Evolutionary conservation across 441 rosid species (phyloP).

Genomic region (Breynia disticha): DNA sequence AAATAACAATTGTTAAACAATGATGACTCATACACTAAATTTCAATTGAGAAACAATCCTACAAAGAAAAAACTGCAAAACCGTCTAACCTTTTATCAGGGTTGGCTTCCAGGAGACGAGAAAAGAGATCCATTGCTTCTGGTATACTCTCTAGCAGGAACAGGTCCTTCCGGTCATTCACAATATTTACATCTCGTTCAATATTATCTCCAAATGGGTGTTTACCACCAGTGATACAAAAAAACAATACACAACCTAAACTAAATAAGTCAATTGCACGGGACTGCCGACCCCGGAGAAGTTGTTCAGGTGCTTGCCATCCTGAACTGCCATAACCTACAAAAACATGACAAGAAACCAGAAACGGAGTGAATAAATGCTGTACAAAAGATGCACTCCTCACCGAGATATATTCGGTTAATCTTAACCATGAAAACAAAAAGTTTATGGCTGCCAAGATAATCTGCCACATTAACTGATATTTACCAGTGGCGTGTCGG

Average conservation of each 20-base stretch:
- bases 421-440: background rate
- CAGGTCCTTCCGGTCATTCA: slow-evolving; percentile 66
- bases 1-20: background rate
- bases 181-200: slow-evolving; percentile 77
- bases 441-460: background rate
- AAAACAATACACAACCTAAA: slow-evolving; percentile 86
- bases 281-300: slow-evolving; percentile 63
- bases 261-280: slow-evolving; percentile 82
- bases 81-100: slow-evolving; percentile 56
- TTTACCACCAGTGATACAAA: slow-evolving; percentile 71
- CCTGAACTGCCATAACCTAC: slow-evolving; percentile 92
- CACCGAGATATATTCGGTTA: background rate
- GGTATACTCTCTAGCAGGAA: slow-evolving; percentile 76
- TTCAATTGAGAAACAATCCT: too few relatives aligned
- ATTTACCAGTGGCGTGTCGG: slow-evolving; percentile 64
- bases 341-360: slow-evolving; percentile 7
- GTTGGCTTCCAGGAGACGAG: slow-evolving; percentile 50
- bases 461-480: background rate
- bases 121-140: slow-evolving; percentile 79
- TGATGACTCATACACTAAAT: background rate
- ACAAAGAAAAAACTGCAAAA: background rate
- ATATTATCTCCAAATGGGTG: slow-evolving; percentile 76
- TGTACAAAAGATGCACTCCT: background rate
- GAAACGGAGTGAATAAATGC: too few relatives aligned
- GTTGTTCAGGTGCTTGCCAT: slow-evolving; percentile 97